Base-by-base conservation (phyloP, 768 basidiomycete species). In the Coprinopsis sp. region DNA sequence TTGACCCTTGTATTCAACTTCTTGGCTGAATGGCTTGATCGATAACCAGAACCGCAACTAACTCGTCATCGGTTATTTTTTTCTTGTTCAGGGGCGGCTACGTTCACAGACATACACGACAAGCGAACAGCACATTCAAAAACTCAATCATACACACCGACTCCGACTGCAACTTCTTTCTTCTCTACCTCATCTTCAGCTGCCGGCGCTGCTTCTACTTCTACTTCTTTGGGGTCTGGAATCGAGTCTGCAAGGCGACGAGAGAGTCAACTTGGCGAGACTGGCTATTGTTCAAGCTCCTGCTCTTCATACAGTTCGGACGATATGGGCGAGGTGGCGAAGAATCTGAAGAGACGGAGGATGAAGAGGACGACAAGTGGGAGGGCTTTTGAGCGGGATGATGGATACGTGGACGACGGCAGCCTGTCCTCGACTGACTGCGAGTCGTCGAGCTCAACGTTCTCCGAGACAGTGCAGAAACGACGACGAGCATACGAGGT, bases 341-440 rank as follows among this genome's bases (percentile, higher is more conserved):
- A 42, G 27, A 42, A 30, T 30, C 16, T 28, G 28, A 42, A 42
- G 40, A n/a, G 40, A 21, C 24, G 40, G 40, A 27, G 40, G 40
- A n/a, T 28, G 40, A 18, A 23, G 18, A 18, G 37, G 22, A 23
- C 21, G 6, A 18, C 21, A 16, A 39, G 22, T 39, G 6, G 37
- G 8, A 23, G 37, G 5, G n/a, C n/a, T n/a, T n/a, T n/a, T n/a
- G 37, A 23, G 8, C 21, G 18, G 18, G 37, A 23, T 6, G 37
- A 19, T 21, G 37, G 11, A 10, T 39, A 39, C 37, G 25, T 18
- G 21, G 37, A 39, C 18, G 25, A 23, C 22, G 37, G 37, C 11
- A 39, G 37, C 22, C 11, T 8, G 37, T 19, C 22, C 21, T 19
- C 18, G 37, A 22, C 18, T 18, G 6, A 18, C 6, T 7, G 6